These are phyloP conservation scores for Beauveria varroae DNA, from an alignment of 2,329 filamentous ascomycete genomes.

Conservation along the genomic window DNA sequence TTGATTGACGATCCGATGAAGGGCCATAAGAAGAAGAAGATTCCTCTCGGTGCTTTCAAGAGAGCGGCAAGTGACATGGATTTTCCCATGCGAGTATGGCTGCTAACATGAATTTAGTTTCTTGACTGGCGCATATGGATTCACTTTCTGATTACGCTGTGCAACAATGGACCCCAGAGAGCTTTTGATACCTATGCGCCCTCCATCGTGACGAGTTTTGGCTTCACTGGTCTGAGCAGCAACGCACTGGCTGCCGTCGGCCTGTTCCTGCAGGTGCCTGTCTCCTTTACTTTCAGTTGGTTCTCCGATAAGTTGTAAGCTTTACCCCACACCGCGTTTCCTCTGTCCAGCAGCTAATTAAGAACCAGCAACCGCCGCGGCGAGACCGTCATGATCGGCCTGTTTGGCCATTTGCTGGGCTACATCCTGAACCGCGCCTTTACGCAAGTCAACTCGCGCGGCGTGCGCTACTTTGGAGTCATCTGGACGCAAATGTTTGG, in stretches of 20 bases:
- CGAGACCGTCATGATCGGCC: slow-evolving; percentile 43
- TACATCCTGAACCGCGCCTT: slow-evolving; percentile 48
- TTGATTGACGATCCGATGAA: slow-evolving; percentile 37
- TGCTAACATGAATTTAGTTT: slow-evolving; percentile 25
- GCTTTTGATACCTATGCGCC: slow-evolving; percentile 46
- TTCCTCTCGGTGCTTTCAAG: slow-evolving; percentile 37
- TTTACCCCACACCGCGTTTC: neutral
- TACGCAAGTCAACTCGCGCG: slow-evolving; percentile 33
- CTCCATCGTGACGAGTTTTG: slow-evolving; percentile 44
- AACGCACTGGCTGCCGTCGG: slow-evolving; percentile 51
- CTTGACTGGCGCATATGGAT: slow-evolving; percentile 44
- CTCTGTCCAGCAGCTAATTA: neutral
- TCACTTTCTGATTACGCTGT: slow-evolving; percentile 42
- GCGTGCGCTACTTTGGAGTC: slow-evolving; percentile 45
- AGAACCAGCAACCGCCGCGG: slow-evolving; percentile 36
- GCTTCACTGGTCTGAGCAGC: slow-evolving; percentile 38
- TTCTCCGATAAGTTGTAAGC: slow-evolving; percentile 45
- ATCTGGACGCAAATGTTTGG: slow-evolving; percentile 49
- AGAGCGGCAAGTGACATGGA: slow-evolving; percentile 25
- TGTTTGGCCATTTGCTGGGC: slow-evolving; percentile 40
- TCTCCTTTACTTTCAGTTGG: slow-evolving; percentile 43
- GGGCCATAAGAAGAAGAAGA: slow-evolving; percentile 40
- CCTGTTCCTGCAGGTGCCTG: slow-evolving; percentile 43
- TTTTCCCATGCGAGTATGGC: neutral
- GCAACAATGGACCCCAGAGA: slow-evolving; percentile 40